Evolutionary conservation across 345 rosid genomes (phyloP), one percentile per base, ranked within the genome.

Genomic region (Aethionema arabicum): DNA sequence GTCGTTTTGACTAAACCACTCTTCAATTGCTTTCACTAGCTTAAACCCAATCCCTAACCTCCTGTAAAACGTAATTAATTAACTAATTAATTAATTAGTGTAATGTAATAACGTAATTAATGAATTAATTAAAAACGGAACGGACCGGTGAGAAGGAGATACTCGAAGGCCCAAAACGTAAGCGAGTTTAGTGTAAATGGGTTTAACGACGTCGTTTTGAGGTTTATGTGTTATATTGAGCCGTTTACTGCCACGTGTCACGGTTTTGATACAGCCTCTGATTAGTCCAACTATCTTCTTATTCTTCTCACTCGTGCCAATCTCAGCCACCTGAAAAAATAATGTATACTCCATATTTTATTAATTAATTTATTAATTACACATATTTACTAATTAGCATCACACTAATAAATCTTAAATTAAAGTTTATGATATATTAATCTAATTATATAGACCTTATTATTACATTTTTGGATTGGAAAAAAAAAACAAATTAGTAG

Each of bases 201-300:
- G 66, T 37, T 63, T 16, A 10, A 57, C 54, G 53, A 44, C 9
- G 15, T 61, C 62, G 49, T 44, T 60, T 59, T 45, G 35, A 0
- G 72, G 11, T 31, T 48, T 38, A 6, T 46, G 16, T 37, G 41
- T 31, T 57, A 38, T 53, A 29, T 45, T 55, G 15, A 37, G 43
- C 35, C 33, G 36, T 60, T 69, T 87, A 53, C 64, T 85, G 61
- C 97, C 99, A 69, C 97, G 85, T 39, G 99, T 90, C 63, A 85
- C 96, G 75, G 91, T 87, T 77, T 93, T 90, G 55, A 83, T 83
- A 83, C 96, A 87, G 3, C 99, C 99, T 32, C 99, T 74, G 13
- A 90, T 84, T 87, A 90, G 79, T 30, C 99, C 99, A 47, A 93
- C 96, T 12, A 93, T 82, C 14, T 69, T 58, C 9, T 68, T 59